Percentiles rank a stretch among this genome's conserved stretches.
phyloP scores from a whole-genome alignment of 208 protist species.

The Trypanosoma mega region DNA sequence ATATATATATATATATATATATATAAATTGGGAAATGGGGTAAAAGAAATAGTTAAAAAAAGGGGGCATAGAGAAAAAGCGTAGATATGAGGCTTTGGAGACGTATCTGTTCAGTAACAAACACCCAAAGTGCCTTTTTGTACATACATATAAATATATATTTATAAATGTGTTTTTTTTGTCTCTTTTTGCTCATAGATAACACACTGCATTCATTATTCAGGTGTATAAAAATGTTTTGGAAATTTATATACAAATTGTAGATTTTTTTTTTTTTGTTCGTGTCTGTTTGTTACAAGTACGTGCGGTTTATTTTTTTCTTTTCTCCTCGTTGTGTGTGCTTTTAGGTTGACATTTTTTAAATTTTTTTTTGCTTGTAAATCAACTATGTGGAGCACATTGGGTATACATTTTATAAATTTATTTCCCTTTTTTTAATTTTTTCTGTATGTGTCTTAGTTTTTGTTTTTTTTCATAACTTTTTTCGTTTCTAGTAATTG shows the following conservation, averaged over 20 bases:
- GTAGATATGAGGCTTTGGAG: not conserved
- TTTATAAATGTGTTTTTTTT: no score
- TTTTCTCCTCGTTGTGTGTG: slow-evolving; percentile 12
- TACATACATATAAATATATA: no score
- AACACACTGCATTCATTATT: no score
- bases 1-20: not conserved
- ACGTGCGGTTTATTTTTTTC: slow-evolving; percentile 15
- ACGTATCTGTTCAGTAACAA: no score
- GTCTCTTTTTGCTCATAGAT: no score
- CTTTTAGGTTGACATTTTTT: slow-evolving; percentile 1
- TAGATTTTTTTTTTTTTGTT: not conserved
- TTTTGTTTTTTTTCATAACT: slow-evolving; percentile 11
- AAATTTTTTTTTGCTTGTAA: no score
- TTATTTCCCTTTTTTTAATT: slow-evolving; percentile 4
- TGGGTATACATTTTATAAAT: no score
- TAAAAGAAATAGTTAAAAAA: no score
- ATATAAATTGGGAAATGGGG: not conserved
- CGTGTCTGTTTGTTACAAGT: not conserved
- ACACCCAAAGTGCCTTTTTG: no score
- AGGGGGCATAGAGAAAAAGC: not conserved
- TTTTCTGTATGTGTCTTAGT: slow-evolving; percentile 1
- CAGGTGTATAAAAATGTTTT: no score
- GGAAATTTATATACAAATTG: no score
- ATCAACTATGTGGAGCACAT: no score
- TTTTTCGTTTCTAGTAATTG: not conserved